Percentiles rank a stretch among this genome's conserved stretches.
Conservation (phyloP, 73 alveolate species). For the Symbiodinium pilosum region DNA sequence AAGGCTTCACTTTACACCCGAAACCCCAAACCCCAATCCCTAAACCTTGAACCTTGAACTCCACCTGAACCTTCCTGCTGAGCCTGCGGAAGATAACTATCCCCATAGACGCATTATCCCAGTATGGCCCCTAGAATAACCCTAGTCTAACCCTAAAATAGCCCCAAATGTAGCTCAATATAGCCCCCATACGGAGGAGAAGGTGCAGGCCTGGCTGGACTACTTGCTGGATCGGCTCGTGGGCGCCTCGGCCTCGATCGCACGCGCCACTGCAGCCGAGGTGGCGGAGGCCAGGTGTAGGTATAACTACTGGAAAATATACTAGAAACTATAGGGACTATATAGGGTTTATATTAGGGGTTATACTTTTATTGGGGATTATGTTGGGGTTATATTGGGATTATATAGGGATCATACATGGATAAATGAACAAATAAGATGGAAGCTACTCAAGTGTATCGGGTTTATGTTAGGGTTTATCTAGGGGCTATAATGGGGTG, state of each 20-base stretch:
- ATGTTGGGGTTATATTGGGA: not conserved
- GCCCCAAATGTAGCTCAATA: not conserved
- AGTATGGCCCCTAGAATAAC: too few species aligned
- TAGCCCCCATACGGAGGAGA: constrained; percentile 17
- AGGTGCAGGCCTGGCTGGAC: constrained; percentile 52
- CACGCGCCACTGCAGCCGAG: not conserved
- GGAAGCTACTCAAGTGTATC: not conserved
- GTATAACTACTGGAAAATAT: not conserved
- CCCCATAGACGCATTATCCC: too few species aligned
- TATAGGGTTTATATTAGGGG: not conserved
- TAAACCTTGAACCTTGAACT: too few species aligned
- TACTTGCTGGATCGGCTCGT: constrained; percentile 50
- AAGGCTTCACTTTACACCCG: too few species aligned
- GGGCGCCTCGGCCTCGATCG: constrained; percentile 17
- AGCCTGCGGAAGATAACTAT: too few species aligned
- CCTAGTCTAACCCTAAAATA: not conserved
- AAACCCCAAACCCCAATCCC: too few species aligned
- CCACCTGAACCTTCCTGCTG: too few species aligned
- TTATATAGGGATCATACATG: too few species aligned
- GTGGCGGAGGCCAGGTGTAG: constrained; percentile 36
- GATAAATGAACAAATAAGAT: too few species aligned
- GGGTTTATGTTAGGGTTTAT: not conserved
- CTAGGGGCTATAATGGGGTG: not conserved
- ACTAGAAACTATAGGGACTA: not conserved
- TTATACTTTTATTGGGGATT: too few species aligned